Evolutionary conservation across 2,329 filamentous ascomycete genomes (phyloP), one percentile per base, ranked within the genome.

Genomic region (Aspergillus novofumigatus): DNA sequence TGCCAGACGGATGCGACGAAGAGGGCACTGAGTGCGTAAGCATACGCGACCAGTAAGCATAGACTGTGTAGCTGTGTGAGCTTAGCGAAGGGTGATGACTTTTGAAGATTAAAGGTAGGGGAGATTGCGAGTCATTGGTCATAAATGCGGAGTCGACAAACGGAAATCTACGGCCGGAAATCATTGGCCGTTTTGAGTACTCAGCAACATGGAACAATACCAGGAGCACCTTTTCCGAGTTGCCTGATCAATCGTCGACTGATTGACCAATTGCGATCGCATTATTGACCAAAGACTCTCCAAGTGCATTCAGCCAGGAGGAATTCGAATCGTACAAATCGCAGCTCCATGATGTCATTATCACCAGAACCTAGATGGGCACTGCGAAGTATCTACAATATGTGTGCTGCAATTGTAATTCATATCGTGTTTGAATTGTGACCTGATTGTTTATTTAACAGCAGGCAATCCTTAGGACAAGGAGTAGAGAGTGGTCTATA

Each of bases 401-500:
- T 44, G 8, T 11, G 21, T 44, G 32, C 32, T 44, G 41, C 41
- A 17, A 5, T 7, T 35, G 5, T 38, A 4, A 17, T 38, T 35
- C 14, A 17, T n/a, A 38, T 17, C 0, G 5, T 17, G 3, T 7
- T 7, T 44, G 41, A 44, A 44, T 47, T 25, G 6, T 17, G 21
- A 47, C 21, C 23, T 23, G 44, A 25, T 25, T 47, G 20, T 47
- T 23, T 47, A 0, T 26, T 26, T 1, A 47, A 23, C 44, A 47
- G 44, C 23, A 7, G 21, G 44, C 11, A 14, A 26, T 17, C 23
- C n/a, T 49, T 20, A 44, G 51, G 17, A 26, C 35, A 25, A 44
- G 47, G 57, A 59, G 57, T 55, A 53, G 57, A 51, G 57, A 59
- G 56, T 51, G 65, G 62, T 65, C 59, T 58, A 65, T 57, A 23